Evolutionary conservation across 345 rosid species (phyloP).

Genomic region (Pseudoturritis turrita): DNA sequence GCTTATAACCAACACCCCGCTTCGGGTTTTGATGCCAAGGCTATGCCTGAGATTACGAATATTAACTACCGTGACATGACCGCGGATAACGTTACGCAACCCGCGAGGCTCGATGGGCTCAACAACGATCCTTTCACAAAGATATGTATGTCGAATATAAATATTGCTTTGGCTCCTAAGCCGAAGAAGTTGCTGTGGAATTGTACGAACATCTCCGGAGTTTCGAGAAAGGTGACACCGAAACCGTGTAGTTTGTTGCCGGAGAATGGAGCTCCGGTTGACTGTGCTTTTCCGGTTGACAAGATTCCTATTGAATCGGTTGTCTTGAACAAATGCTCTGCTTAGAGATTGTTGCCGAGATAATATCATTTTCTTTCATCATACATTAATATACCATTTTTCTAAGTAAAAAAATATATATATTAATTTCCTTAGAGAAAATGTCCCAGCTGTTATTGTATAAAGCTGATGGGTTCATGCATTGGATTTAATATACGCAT

Average conservation of each 20-base stretch:
- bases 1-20: conserved; percentile 56
- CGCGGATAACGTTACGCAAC: conserved; percentile 56
- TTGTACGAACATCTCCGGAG: conserved; percentile 54
- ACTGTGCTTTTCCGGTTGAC: conserved; percentile 56
- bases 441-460: conserved; percentile 6
- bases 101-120: conserved; percentile 56
- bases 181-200: conserved; percentile 62
- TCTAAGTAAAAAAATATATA: neutral
- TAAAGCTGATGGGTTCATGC: conserved; percentile 1
- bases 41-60: conserved; percentile 43
- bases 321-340: conserved; percentile 44
- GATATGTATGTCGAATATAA: conserved; percentile 64
- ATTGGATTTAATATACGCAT: neutral
- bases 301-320: conserved; percentile 41
- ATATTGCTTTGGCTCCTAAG: conserved; percentile 35
- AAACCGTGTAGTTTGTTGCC: conserved; percentile 49
- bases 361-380: neutral
- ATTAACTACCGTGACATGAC: conserved; percentile 56
- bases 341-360: conserved; percentile 6
- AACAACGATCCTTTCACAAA: conserved; percentile 42
- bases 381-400: neutral
- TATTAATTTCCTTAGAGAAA: neutral
- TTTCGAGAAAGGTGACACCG: conserved; percentile 51
- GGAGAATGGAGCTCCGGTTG: conserved; percentile 20
- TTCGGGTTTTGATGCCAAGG: conserved; percentile 49